Evolutionary conservation across 2,329 filamentous ascomycete genomes (phyloP).

Genomic region (Alternaria hordeiaustralica): DNA sequence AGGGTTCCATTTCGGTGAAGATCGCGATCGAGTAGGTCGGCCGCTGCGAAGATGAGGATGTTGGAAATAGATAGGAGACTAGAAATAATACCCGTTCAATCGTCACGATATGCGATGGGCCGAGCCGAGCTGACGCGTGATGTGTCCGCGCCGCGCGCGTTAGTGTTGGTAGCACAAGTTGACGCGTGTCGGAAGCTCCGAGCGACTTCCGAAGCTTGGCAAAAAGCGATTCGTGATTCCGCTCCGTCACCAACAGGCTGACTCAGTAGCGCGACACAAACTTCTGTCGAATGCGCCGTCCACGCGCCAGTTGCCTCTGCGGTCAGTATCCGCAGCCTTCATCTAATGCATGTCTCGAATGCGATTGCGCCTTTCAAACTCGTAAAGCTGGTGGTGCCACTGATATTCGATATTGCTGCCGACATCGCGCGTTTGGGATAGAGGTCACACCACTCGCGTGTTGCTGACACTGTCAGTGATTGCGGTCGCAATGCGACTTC

Average conservation of each 20-base stretch:
- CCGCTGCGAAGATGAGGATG: background rate
- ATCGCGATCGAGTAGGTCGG: slow-evolving; percentile 28
- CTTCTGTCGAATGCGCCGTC: background rate
- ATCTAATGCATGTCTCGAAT: background rate
- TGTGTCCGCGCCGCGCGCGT: background rate
- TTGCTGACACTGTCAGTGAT: background rate
- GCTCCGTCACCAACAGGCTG: background rate
- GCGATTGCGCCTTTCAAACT: background rate
- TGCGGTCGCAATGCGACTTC: background rate
- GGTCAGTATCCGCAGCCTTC: background rate
- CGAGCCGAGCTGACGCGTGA: background rate
- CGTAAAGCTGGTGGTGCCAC: background rate
- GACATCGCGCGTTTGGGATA: background rate
- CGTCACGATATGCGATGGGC: background rate
- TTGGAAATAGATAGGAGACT: background rate
- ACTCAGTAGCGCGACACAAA: background rate
- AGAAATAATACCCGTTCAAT: background rate
- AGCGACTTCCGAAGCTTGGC: background rate
- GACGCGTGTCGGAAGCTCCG: background rate
- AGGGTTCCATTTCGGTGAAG: slow-evolving; percentile 31
- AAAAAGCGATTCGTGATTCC: background rate
- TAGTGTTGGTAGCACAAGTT: background rate
- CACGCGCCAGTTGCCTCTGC: background rate
- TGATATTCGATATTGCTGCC: background rate
- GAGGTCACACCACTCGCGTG: background rate